Evolutionary conservation across 148 eudicot species (phyloP).

Genomic region (Oxyria digyna): DNA sequence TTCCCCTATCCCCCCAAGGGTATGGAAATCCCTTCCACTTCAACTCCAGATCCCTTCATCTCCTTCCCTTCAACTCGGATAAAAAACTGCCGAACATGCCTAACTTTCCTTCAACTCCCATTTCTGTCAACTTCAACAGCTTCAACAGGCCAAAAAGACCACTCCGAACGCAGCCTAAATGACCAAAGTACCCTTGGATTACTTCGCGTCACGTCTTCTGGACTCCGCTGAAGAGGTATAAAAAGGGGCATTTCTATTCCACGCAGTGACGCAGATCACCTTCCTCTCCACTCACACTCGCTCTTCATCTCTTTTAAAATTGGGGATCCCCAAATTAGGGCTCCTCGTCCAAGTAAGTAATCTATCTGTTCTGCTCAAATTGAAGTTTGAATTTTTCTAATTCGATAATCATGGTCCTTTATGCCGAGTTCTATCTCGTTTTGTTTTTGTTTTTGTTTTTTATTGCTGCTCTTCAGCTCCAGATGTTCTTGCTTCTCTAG

Average conservation of each 20-base stretch:
- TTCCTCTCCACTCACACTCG: slow-evolving; percentile 11
- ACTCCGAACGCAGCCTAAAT: no score
- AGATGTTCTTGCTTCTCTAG: neutral
- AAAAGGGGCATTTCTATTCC: neutral
- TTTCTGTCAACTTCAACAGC: no score
- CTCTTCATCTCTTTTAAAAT: slow-evolving; percentile 11
- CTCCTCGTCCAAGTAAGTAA: slow-evolving; percentile 2
- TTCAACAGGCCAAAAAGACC: no score
- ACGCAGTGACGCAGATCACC: neutral
- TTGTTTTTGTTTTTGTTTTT: neutral
- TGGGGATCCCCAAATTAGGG: slow-evolving; percentile 47
- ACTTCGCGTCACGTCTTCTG: neutral
- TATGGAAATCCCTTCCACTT: no score
- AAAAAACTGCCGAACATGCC: no score
- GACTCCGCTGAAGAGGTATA: neutral
- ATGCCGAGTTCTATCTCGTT: neutral
- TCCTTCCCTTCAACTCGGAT: no score
- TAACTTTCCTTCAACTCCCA: no score
- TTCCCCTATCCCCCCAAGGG: no score
- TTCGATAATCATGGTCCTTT: neutral
- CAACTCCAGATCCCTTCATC: no score
- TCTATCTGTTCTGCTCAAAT: neutral
- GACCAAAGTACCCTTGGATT: neutral
- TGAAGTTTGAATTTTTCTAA: neutral
- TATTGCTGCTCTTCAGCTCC: neutral